These are phyloP conservation scores for Shiraia sp. DNA, from an alignment of 2,329 filamentous ascomycete genomes.

Conservation along the genomic window DNA sequence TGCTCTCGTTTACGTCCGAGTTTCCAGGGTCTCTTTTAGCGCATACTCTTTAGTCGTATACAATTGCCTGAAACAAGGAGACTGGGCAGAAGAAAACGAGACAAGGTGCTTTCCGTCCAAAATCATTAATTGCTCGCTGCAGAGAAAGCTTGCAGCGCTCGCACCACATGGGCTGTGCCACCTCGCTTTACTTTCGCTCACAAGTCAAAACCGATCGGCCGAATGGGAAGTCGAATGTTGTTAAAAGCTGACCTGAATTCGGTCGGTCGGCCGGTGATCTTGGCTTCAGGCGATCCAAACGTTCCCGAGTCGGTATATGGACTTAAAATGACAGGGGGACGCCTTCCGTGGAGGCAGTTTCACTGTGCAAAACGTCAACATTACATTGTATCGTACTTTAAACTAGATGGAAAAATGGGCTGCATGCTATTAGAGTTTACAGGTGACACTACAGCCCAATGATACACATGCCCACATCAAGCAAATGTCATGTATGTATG, in stretches of 20 bases:
- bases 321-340: too few relatives aligned
- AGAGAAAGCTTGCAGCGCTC: slow-evolving; percentile 6
- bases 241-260: not conserved
- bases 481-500: not conserved
- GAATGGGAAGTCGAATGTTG: slow-evolving; percentile 9
- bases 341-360: too few relatives aligned
- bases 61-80: slow-evolving; percentile 2
- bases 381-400: too few relatives aligned
- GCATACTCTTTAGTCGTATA: not conserved
- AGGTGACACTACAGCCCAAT: too few relatives aligned
- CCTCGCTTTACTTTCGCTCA: slow-evolving; percentile 7
- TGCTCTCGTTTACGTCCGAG: too few relatives aligned
- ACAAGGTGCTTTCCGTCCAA: not conserved
- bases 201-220: slow-evolving; percentile 9
- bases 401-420: too few relatives aligned
- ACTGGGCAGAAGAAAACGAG: slow-evolving; percentile 3
- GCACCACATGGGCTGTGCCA: slow-evolving; percentile 18
- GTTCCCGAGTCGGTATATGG: too few relatives aligned
- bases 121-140: slow-evolving; percentile 1
- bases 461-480: not conserved
- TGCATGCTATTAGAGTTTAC: too few relatives aligned
- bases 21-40: too few relatives aligned
- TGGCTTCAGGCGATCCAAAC: too few relatives aligned
- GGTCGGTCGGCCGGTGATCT: too few relatives aligned
- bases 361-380: too few relatives aligned